Evolutionary conservation across 257 asterid species (phyloP), one percentile per base, ranked within the genome.

Genomic region (Mentha longifolia): DNA sequence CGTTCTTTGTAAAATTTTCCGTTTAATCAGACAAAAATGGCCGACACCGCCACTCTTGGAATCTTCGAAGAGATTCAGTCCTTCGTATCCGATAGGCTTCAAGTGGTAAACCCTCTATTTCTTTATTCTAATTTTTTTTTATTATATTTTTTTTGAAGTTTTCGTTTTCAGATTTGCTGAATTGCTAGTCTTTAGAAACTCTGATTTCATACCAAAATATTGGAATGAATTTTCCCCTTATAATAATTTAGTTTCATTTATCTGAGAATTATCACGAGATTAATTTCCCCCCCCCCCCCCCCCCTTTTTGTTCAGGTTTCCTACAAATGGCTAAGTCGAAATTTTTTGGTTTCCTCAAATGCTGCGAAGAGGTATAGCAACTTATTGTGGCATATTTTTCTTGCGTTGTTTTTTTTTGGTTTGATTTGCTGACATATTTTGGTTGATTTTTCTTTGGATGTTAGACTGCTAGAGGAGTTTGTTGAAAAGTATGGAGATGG

Each of bases 321-420:
- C 15, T 95, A 95, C 87, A 95, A 95, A 83, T 95, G 99, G 99
- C 84, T 95, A 37, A 95, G 97, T 84, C 90, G 96, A 47, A 89
- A 89, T 62, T 91, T 86, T 80, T 79, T 78, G 85, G 88, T 95
- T 55, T 87, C 98, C 43, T 95, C 99, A 41, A 83, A 92, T 80
- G 88, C 84, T 74, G 98, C 98, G 6, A 95, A 95, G 88, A 88
- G 96, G 99, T 95, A 65, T 9, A 17, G 28, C 31, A n/a, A 35
- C 61, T 57, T 61, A 17, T 57, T 55, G 8, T 20, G 64, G 10
- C 49, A 50, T 66, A 11, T 43, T 67, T 56, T 70, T 57, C 25
- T 1, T 41, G 30, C 47, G 22, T 30, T 43, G 33, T 7, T 17
- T 68, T 7, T 17, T 68, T 47, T 60, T 35, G 16, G 51, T 57